Base-by-base conservation (phyloP, 2,329 filamentous ascomycete genomes). In the Biscogniauxia mediterranea region DNA sequence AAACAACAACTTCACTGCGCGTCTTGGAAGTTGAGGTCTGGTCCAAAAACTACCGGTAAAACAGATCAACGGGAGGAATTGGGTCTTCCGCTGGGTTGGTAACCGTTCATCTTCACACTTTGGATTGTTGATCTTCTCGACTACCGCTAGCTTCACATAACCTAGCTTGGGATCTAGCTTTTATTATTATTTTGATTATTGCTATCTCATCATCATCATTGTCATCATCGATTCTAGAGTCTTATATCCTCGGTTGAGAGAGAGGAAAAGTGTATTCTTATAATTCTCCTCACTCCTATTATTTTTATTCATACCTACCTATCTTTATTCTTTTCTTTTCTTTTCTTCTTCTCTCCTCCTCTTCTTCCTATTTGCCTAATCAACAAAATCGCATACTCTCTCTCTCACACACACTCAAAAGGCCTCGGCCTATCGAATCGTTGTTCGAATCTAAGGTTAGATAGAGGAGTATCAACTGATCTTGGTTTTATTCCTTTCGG, bases 401-500 rank as follows among this genome's bases (percentile, higher is more conserved):
- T 23, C 23, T 23, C 5, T 23, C 5, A 2, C 23, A 23, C 23
- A 2, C 23, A 23, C 23, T 23, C 23, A 23, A 23, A 23, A 23
- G 23, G 23, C 23, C 5, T 23, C 23, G 23, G 23, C 23, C 23
- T 23, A 5, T 23, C 23, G 23, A 23, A 23, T 5, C 23, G 23
- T 23, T 5, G 23, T 23, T n/a, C 38, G 38, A 46, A 46, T 46
- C 38, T 46, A 17, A 46, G 38, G 38, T 46, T 46, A 46, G 38
- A 46, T 46, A 46, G 38, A 46, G 13, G 5, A 46, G 7, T 2
- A 32, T 32, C 28, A 52, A 21, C 50, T 21, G 50, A 25, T 19
- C 50, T 52, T 15, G 38, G 57, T 60, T 64, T 60, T 56, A 51
- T 59, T 59, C 65, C 63, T 57, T 57, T 52, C 66, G 66, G 66